Base-by-base conservation (phyloP, 108 stramenopile species). In the Cyclotella kingstonii region DNA sequence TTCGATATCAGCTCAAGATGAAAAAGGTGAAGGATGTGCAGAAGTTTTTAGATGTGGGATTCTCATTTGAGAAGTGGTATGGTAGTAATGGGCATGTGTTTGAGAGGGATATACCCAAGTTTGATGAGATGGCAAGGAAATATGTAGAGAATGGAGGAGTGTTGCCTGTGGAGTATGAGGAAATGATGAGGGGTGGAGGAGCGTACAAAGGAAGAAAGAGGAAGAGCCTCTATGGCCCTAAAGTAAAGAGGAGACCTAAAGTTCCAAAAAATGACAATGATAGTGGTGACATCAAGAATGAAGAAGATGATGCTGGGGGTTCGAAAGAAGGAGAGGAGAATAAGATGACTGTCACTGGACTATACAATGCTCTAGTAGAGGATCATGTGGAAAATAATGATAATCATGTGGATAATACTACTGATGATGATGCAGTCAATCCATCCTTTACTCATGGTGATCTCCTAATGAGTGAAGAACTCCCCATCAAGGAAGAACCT, bases 21-120 rank as follows among this genome's bases (percentile, higher is more conserved):
- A 66, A 74, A 30, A 74, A 54, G 30, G 60, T 61, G 5, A 27
- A 40, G 36, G 29, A 66, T 3, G 73, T 66, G 7, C 44, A 60
- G 23, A 54, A 59, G 17, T 74, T 74, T 34, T 55, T 74, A 39
- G 73, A 74, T 33, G 53, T 66, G 19, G 73, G 64, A 12, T 74
- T 74, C 40, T 65, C 73, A 9, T 74, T 74, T 30, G 73, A 74
- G 47, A 47, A 49, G 23, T 74, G 73, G 73, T 74, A 74, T 25
- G 64, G 40, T 8, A 66, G 49, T 31, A 62, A 60, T 49, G 65
- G 65, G 9, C 65, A 61, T 41, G 65, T 66, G 52, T 66, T 74
- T 55, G 65, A 66, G 27, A 45, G 73, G 8, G 60, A 66, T n/a
- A 56, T 74, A 21, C 63, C 57, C 1, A 21, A 42, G 27, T 74